Evolutionary conservation across 2,329 filamentous ascomycete species (phyloP).

Genomic region (Plenodomus tracheiphilus): DNA sequence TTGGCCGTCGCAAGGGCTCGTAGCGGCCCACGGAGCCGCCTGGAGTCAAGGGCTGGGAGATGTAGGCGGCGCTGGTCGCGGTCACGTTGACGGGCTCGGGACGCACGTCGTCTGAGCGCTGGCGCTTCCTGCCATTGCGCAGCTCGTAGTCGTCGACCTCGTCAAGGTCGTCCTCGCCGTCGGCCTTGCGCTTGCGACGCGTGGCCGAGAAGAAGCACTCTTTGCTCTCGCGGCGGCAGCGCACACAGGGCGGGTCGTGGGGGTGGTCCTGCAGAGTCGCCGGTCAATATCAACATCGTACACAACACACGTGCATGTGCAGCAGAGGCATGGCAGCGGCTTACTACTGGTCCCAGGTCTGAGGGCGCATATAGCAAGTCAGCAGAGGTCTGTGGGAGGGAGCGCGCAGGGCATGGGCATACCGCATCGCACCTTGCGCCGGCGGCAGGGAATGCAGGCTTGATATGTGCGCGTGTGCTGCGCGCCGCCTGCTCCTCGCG

Average conservation of each 20-base stretch:
- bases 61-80: constrained; percentile 25
- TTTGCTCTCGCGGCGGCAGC: constrained; percentile 92
- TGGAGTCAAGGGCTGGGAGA: constrained; percentile 62
- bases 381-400: background rate
- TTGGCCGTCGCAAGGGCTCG: constrained; percentile 68
- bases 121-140: constrained; percentile 73
- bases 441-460: constrained; percentile 59
- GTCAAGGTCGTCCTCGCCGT: constrained; percentile 49
- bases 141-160: constrained; percentile 65
- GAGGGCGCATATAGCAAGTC: background rate
- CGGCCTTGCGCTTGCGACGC: constrained; percentile 82
- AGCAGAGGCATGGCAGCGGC: too few species aligned
- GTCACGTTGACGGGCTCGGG: constrained; percentile 25
- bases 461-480: constrained; percentile 46
- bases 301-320: background rate
- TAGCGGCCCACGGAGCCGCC: constrained; percentile 67
- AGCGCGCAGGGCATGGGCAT: constrained; percentile 29
- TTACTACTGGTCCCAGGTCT: constrained; percentile 5
- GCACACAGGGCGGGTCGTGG: constrained; percentile 88
- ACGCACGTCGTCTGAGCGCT: constrained; percentile 55
- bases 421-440: constrained; percentile 62
- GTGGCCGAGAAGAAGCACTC: constrained; percentile 97
- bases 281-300: constrained; percentile 29
- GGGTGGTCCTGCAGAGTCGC: constrained; percentile 79
- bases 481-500: constrained; percentile 11